Conservation (phyloP, 768 basidiomycete species). For the Boletus insuetus region DNA sequence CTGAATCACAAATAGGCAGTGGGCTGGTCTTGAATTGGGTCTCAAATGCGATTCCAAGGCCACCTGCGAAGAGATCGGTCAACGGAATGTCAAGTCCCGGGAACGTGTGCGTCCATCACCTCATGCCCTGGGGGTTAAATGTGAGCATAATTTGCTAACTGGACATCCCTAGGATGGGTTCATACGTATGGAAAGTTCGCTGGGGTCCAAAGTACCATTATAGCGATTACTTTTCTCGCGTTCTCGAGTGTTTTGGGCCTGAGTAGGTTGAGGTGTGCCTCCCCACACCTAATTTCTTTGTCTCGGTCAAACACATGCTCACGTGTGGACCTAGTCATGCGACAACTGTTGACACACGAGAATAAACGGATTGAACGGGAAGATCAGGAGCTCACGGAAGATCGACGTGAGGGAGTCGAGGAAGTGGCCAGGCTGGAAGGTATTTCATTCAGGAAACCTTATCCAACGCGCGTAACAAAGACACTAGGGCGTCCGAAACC, state of each 20-base stretch:
- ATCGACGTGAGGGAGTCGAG: conserved; percentile 49
- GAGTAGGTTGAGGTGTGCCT: conserved; percentile 22
- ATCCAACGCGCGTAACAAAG: too few species aligned
- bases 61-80: conserved; percentile 50
- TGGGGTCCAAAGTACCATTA: conserved; percentile 64
- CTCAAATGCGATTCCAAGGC: conserved; percentile 56
- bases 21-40: conserved; percentile 59
- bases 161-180: conserved; percentile 44
- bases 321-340: conserved; percentile 35
- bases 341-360: conserved; percentile 42
- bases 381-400: conserved; percentile 43
- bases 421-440: conserved; percentile 60
- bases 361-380: conserved; percentile 51
- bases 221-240: conserved; percentile 51
- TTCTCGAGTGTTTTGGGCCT: conserved; percentile 33
- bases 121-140: neutral
- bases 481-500: too few species aligned
- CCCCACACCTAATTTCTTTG: neutral
- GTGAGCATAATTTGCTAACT: neutral
- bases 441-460: conserved; percentile 53
- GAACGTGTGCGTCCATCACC: conserved; percentile 42
- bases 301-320: neutral
- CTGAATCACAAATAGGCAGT: conserved; percentile 29
- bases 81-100: conserved; percentile 61
- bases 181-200: conserved; percentile 55